Base-by-base conservation (phyloP, 495 filamentous ascomycete species). In the Bacidia gigantensis region DNA sequence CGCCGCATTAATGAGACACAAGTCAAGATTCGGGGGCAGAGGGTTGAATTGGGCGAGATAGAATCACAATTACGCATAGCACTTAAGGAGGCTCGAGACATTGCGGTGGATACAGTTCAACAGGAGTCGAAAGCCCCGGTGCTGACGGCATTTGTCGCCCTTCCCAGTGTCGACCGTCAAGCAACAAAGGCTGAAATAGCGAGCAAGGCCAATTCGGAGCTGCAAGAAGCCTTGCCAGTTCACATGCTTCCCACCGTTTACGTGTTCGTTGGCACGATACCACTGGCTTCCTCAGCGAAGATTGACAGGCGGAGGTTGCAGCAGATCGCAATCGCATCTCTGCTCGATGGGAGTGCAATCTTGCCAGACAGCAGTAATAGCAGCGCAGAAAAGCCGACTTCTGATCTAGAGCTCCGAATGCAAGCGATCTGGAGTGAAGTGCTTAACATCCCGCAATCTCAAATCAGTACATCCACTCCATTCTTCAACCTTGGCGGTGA, bases 401-500 rank as follows among this genome's bases (percentile, higher is more conserved):
- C 5, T 5, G 29, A 35, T 35, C 29, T 7, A 35, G 7, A 14
- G 29, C 29, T 7, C 29, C 29, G 14, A 14, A 35, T 74, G 10
- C 65, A 62, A 41, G 40, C 60, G 3, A 45, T 71, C 17, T 73
- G 68, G 68, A 60, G 59, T 26, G 32, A 59, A 0, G 60, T 66
- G 0, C 55, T 75, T 0, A 61, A 61, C 3, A 53, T 67, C 2
- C 17, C 58, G 0, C 25, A 54, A 0, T 58, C 51, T 3, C 46
- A 59, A 2, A 72, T 79, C 24, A 62, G 64, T 3, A 58, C 71
- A 3, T 64, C 70, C 12, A 70, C 73, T 50, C 67, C 64, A 56
- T 80, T 79, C 57, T 72, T 78, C 65, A 63, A 65, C 24, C 65
- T 76, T 26, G 78, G 77, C 2, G 76, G 77, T 22, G 76, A 81